phyloP scores from a whole-genome alignment of 2,329 filamentous ascomycete genomes.

The Endoconidiophora polonica region DNA sequence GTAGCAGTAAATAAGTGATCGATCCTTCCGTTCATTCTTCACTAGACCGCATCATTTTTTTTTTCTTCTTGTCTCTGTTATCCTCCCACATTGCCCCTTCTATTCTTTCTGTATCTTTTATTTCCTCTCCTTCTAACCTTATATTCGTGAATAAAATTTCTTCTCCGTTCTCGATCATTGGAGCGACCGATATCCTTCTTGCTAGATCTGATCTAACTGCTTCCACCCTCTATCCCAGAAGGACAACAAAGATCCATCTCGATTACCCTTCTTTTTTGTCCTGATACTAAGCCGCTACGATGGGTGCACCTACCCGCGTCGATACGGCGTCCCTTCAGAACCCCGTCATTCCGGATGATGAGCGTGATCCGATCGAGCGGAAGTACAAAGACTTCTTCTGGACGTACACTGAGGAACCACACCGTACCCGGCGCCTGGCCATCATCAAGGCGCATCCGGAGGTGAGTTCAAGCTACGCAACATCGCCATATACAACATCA shows the following conservation, averaged over 20 bases:
- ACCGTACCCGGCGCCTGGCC: constrained; percentile 72
- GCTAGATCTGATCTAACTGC: background rate
- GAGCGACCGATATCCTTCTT: no score
- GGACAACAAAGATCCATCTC: background rate
- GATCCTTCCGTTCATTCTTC: constrained; percentile 1
- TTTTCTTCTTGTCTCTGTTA: background rate
- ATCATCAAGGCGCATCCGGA: constrained; percentile 98
- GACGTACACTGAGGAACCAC: constrained; percentile 97
- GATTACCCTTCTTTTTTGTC: background rate
- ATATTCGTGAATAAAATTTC: background rate
- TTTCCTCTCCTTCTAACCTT: background rate
- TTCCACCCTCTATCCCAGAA: background rate
- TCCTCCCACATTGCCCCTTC: background rate
- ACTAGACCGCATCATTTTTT: constrained; percentile 5
- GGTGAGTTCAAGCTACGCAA: constrained; percentile 29
- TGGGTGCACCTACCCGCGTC: background rate
- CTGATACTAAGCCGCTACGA: background rate
- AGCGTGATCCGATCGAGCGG: constrained; percentile 12
- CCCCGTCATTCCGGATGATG: constrained; percentile 5
- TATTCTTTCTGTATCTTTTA: background rate
- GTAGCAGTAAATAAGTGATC: background rate
- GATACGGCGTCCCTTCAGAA: constrained; percentile 4
- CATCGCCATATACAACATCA: constrained; percentile 8
- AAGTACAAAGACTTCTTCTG: constrained; percentile 59
- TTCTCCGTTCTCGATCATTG: background rate